These are phyloP conservation scores for Apiotrichum domesticum DNA, from an alignment of 1,284 basidiomycete genomes.

Conservation along the genomic window DNA sequence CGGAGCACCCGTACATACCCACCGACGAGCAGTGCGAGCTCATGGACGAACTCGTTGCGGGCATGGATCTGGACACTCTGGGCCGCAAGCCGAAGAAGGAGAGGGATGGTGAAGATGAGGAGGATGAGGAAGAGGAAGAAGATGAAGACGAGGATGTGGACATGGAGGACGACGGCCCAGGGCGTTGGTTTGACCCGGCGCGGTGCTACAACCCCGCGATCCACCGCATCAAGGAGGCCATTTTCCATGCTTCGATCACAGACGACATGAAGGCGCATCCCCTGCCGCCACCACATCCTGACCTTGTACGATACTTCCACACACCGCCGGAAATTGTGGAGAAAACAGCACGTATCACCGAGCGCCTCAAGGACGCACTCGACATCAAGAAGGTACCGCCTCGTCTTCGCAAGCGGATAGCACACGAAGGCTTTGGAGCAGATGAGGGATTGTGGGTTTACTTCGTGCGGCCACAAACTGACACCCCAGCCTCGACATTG, in stretches of 20 bases:
- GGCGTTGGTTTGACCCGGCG: slow-evolving; percentile 69
- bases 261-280: slow-evolving; percentile 66
- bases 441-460: slow-evolving; percentile 40
- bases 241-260: slow-evolving; percentile 76
- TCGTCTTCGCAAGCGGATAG: slow-evolving; percentile 48
- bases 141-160: slow-evolving; percentile 8
- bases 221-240: slow-evolving; percentile 85
- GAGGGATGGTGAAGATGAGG: slow-evolving; percentile 48
- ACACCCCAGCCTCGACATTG: slow-evolving; percentile 39
- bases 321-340: slow-evolving; percentile 65
- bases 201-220: slow-evolving; percentile 82
- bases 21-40: slow-evolving; percentile 67
- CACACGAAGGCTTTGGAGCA: slow-evolving; percentile 30
- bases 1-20: slow-evolving; percentile 74
- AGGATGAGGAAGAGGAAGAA: not conserved
- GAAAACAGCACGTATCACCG: slow-evolving; percentile 54
- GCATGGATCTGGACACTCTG: slow-evolving; percentile 74
- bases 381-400: slow-evolving; percentile 56
- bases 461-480: not conserved
- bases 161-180: slow-evolving; percentile 7
- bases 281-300: slow-evolving; percentile 75
- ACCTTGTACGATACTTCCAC: slow-evolving; percentile 73
- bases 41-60: slow-evolving; percentile 81
- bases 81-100: slow-evolving; percentile 46
- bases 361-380: slow-evolving; percentile 60